Conservation (phyloP, 2,329 filamentous ascomycete species). For the Aureobasidium sp. region DNA sequence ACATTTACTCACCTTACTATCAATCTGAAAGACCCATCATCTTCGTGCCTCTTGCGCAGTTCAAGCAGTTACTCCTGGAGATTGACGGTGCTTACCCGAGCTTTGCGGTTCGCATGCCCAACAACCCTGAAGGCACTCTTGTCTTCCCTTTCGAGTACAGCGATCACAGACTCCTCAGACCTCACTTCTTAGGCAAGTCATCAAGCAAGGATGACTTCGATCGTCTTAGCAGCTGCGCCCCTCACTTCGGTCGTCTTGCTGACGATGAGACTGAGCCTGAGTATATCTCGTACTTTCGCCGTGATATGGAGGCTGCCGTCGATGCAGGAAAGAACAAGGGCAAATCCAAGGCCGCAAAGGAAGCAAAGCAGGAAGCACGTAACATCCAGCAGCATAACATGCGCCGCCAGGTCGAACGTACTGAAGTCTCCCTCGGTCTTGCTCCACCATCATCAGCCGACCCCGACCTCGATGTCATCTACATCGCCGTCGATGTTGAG, state of each 20-base stretch:
- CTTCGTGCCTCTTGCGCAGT: constrained; percentile 59
- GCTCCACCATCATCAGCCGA: constrained; percentile 39
- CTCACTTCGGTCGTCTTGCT: not conserved
- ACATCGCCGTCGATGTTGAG: constrained; percentile 77
- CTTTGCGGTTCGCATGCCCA: constrained; percentile 50
- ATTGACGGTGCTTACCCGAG: constrained; percentile 52
- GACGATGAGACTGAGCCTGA: constrained; percentile 21
- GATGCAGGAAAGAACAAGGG: constrained; percentile 38
- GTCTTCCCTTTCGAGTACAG: constrained; percentile 57
- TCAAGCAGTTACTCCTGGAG: constrained; percentile 52
- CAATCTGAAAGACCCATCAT: constrained; percentile 45
- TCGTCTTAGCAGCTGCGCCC: constrained; percentile 20
- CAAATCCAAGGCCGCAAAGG: constrained; percentile 39
- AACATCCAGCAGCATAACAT: constrained; percentile 43
- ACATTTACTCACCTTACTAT: constrained; percentile 17
- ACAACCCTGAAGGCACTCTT: constrained; percentile 44
- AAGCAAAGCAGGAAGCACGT: constrained; percentile 42
- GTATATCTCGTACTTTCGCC: constrained; percentile 41
- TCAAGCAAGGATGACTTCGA: constrained; percentile 37
- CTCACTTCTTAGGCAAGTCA: constrained; percentile 58
- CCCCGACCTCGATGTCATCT: constrained; percentile 47
- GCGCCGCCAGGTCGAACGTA: constrained; percentile 50
- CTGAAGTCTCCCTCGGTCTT: constrained; percentile 64
- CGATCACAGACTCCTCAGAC: constrained; percentile 50
- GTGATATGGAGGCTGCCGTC: constrained; percentile 45